Conservation (phyloP, 345 rosid species). For the Eucalyptus dawsonii region DNA sequence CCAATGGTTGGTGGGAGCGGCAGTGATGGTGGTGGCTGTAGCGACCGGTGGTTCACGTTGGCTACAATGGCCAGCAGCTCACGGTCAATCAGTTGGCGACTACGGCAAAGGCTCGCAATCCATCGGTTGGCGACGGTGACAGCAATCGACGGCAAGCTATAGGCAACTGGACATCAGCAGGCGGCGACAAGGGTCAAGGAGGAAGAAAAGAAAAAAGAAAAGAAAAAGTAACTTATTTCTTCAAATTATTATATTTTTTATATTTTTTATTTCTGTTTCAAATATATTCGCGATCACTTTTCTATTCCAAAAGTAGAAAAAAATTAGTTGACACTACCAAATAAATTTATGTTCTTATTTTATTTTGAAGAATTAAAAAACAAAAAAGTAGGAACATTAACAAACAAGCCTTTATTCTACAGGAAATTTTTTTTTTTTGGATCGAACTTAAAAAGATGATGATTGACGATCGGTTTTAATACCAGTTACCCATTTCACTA, state of each 20-base stretch:
- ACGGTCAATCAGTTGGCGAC: fast-evolving
- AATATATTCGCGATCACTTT: fast-evolving
- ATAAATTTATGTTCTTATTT: fast-evolving
- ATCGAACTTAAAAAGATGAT: background rate
- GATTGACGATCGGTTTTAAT: background rate
- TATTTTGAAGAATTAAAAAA: fast-evolving
- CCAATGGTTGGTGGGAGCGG: fast-evolving
- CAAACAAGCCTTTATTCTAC: too few relatives aligned
- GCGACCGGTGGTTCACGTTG: too few relatives aligned
- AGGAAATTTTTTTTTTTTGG: too few relatives aligned
- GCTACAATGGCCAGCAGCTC: fast-evolving
- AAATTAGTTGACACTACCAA: too few relatives aligned
- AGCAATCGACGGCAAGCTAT: fast-evolving
- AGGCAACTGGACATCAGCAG: fast-evolving
- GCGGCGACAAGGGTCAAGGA: fast-evolving
- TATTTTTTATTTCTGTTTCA: too few relatives aligned
- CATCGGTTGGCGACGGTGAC: fast-evolving
- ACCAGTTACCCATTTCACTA: background rate
- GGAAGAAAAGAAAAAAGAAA: too few relatives aligned
- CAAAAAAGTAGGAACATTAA: too few relatives aligned
- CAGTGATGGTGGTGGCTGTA: fast-evolving
- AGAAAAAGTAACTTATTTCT: too few relatives aligned
- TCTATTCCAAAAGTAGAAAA: too few relatives aligned
- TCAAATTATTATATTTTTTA: too few relatives aligned
- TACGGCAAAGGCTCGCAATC: fast-evolving